Conservation (phyloP, 768 basidiomycete species). For the Botryobasidium botryosum region DNA sequence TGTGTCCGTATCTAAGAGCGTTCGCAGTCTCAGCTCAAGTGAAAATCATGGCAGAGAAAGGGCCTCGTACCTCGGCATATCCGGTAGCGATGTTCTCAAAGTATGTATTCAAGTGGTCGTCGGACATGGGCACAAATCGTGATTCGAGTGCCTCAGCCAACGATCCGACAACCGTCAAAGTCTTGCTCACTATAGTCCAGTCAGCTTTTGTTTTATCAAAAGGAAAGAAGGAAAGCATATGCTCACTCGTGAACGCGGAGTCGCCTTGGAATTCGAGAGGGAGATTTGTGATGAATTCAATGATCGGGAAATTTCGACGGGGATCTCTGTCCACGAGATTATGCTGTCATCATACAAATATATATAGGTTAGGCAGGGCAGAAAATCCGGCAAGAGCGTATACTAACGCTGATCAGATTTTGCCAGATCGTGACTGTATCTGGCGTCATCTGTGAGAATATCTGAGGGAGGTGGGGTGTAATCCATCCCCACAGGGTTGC, state of each 20-base stretch:
- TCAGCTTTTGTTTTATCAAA: background rate
- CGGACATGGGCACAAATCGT: conserved; percentile 48
- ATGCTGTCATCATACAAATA: conserved; percentile 21
- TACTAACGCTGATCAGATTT: conserved; percentile 37
- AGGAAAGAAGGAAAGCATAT: conserved; percentile 4
- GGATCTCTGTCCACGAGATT: conserved; percentile 58
- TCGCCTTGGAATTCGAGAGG: conserved; percentile 71
- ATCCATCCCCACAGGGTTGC: conserved; percentile 61
- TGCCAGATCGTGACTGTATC: conserved; percentile 73
- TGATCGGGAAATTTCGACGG: conserved; percentile 49
- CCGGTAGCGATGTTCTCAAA: conserved; percentile 64
- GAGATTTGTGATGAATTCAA: conserved; percentile 60
- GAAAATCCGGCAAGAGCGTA: conserved; percentile 1
- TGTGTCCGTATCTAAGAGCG: conserved; percentile 42
- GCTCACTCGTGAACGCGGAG: conserved; percentile 71
- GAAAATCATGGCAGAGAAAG: background rate
- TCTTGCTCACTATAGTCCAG: conserved; percentile 47
- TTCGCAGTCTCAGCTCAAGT: background rate
- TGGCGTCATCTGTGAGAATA: conserved; percentile 64
- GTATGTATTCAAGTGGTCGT: conserved; percentile 49
- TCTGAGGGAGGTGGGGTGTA: conserved; percentile 36
- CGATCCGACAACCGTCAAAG: conserved; percentile 46
- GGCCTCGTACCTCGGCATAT: conserved; percentile 61
- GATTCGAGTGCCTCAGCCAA: conserved; percentile 48
- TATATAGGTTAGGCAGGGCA: too few species aligned